Evolutionary conservation across 116 monocot species (phyloP).

Genomic region (Thalassia testudinum): DNA sequence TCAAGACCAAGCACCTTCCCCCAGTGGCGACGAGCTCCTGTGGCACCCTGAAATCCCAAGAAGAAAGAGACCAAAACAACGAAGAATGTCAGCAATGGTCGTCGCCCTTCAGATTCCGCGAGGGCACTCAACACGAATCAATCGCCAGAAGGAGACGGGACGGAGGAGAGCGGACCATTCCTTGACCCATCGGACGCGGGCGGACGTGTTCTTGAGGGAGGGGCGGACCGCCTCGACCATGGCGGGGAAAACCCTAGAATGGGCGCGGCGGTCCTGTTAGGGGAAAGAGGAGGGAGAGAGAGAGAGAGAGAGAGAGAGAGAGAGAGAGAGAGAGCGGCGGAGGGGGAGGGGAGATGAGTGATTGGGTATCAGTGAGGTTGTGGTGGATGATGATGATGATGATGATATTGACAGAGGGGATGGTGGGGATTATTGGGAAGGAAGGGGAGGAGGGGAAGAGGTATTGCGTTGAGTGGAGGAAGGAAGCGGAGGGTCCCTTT

Average conservation of each 20-base stretch:
- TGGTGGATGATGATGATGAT: too few relatives aligned
- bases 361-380: too few relatives aligned
- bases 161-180: constrained; percentile 32
- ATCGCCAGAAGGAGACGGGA: background rate
- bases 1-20: constrained; percentile 41
- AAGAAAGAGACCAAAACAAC: background rate
- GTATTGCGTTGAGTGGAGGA: too few relatives aligned
- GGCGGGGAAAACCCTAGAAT: background rate
- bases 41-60: constrained; percentile 46
- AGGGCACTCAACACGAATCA: background rate
- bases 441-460: too few relatives aligned
- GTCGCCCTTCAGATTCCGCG: background rate
- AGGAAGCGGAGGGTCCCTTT: too few relatives aligned
- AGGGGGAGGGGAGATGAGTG: too few relatives aligned
- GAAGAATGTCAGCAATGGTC: background rate
- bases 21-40: constrained; percentile 38
- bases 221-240: constrained; percentile 5
- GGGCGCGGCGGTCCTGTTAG: too few relatives aligned
- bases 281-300: too few relatives aligned
- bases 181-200: constrained; percentile 59
- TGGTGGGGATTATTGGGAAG: too few relatives aligned
- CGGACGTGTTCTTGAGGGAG: constrained; percentile 9
- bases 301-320: too few relatives aligned
- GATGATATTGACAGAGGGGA: too few relatives aligned
- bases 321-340: too few relatives aligned